Evolutionary conservation across 2,329 filamentous ascomycete genomes (phyloP), one percentile per base, ranked within the genome.

Genomic region (Aspergillus ochraceus): DNA sequence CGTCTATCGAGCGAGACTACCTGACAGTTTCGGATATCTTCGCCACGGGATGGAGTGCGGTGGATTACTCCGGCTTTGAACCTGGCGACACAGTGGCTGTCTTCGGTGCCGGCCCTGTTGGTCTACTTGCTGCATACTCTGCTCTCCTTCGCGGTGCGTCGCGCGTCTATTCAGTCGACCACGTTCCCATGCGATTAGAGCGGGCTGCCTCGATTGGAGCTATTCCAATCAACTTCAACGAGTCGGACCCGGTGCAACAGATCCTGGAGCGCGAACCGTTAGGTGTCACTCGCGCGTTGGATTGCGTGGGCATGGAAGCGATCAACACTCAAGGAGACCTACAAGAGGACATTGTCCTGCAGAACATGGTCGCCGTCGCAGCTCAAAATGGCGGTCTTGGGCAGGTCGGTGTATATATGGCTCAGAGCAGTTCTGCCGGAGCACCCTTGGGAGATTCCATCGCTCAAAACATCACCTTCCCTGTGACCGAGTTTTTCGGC

Each of bases 91-190:
- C 77, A 14, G 80, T 89, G 2, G 86, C 85, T 0, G 81, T 89
- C 2, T 89, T 88, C 59, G 87, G 86, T 1, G 85, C 83, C 1
- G 85, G 86, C 0, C 86, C 87, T 0, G 85, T 89, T 1, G 87
- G 87, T 1, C 71, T 88, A 2, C 87, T 89, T 83, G 84, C 86
- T 5, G 86, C 86, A 1, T 89, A 89, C 72, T 86, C 83, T 0
- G 87, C 82, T 0, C 72, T 83, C 0, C 73, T 89, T 3, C 79
- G 86, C 1, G 87, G 86, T 1, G 87, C 87, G 1, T 84, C 80
- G 10, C 80, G 76, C 8, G 84, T 89, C 0, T 89, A 79, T 59
- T 82, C 86, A 0, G 82, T 90, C 3, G 87, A 90, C 62, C 80
- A 83, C 20, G 86, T 88, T 0, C 78, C 80, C 0, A 84, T 86